phyloP scores from a whole-genome alignment of 164 flowering plant genomes.

The Kalanchoe fedtschenkoi region DNA sequence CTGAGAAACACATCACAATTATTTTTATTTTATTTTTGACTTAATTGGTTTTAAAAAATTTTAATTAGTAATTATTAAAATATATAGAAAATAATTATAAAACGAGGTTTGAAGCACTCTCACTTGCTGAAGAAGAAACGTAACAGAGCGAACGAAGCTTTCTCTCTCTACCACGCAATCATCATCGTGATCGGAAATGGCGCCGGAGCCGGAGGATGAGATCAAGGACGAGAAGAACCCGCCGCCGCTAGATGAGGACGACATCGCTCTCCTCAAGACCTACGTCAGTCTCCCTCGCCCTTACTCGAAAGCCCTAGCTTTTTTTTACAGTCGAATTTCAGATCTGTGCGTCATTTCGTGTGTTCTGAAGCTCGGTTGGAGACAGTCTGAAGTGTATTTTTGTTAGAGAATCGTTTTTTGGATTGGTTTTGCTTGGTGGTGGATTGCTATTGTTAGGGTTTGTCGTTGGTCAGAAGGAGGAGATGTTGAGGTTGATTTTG shows the following conservation, averaged over 20 bases:
- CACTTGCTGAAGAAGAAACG: not conserved
- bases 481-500: too few species aligned
- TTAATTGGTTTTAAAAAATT: not conserved
- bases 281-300: conserved; percentile 25
- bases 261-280: conserved; percentile 73
- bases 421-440: not conserved
- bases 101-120: not conserved
- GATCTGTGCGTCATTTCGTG: too few species aligned
- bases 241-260: conserved; percentile 81
- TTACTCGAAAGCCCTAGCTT: not conserved
- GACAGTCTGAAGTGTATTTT: not conserved
- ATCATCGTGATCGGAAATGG: conserved; percentile 15
- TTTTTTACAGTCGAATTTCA: not conserved
- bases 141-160: not conserved
- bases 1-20: not conserved
- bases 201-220: conserved; percentile 49
- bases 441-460: not conserved
- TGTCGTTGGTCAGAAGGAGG: too few species aligned
- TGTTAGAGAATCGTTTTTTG: not conserved
- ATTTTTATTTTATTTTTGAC: not conserved
- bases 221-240: conserved; percentile 86
- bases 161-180: not conserved
- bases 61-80: not conserved
- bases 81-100: not conserved
- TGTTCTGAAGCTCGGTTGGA: too few species aligned